A percentile compares a stretch with the other conserved stretches of the same genome.
phyloP scores from a whole-genome alignment of 2,329 filamentous ascomycete species.

The Diaporthe batatas region DNA sequence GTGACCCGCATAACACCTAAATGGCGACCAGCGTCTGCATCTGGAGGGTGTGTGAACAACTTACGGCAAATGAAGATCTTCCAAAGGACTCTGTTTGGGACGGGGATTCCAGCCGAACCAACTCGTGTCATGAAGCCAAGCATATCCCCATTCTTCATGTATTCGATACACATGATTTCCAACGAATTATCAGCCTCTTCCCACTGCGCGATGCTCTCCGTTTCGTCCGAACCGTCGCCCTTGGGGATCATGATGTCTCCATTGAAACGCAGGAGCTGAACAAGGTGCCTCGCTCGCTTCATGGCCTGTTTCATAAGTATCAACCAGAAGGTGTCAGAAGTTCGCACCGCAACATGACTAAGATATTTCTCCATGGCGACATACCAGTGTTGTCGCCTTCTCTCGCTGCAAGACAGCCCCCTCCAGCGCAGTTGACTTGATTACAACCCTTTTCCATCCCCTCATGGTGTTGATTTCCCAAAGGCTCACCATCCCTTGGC shows the following conservation, averaged over 20 bases:
- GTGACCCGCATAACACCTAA: neutral
- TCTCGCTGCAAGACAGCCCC: neutral
- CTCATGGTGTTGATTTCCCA: constrained; percentile 13
- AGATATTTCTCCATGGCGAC: neutral
- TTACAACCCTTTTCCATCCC: constrained; percentile 13
- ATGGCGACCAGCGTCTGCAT: neutral
- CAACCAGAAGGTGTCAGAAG: neutral
- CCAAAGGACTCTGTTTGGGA: constrained; percentile 1
- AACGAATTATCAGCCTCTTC: constrained; percentile 8
- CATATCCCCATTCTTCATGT: constrained; percentile 24
- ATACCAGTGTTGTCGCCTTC: neutral
- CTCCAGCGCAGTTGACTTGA: constrained; percentile 6
- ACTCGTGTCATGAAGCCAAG: neutral
- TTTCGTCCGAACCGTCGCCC: constrained; percentile 6
- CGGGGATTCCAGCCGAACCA: neutral
- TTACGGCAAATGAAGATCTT: constrained; percentile 24
- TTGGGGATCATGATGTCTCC: constrained; percentile 13
- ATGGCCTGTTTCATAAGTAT: neutral
- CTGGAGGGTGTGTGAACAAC: neutral
- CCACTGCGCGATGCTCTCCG: neutral
- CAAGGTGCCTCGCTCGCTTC: constrained; percentile 18
- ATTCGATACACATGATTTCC: constrained; percentile 20
- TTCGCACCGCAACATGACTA: neutral
- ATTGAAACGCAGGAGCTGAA: constrained; percentile 13
- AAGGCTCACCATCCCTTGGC: constrained; percentile 13